These are phyloP conservation scores for Phaeophleospora eucalypticola DNA, from an alignment of 2,329 filamentous ascomycete species.

Conservation along the genomic window DNA sequence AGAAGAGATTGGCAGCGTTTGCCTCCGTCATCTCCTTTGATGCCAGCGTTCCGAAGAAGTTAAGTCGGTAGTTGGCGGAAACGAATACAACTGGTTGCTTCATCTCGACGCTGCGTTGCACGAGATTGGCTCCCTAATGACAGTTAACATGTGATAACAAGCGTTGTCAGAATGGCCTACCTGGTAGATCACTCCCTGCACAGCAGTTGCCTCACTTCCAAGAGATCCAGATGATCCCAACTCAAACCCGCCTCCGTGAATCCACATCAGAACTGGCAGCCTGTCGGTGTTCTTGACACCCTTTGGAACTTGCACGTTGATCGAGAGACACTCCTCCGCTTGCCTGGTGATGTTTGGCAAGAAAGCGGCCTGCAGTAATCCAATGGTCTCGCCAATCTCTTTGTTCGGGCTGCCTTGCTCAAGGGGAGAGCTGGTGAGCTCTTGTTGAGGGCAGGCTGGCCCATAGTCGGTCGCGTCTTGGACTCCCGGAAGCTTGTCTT, in stretches of 20 bases:
- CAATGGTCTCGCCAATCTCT: slow-evolving; percentile 4
- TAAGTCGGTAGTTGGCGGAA: slow-evolving; percentile 54
- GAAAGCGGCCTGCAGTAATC: slow-evolving; percentile 9
- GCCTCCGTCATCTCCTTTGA: slow-evolving; percentile 49
- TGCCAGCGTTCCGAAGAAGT: slow-evolving; percentile 64
- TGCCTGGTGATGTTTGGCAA: slow-evolving; percentile 3
- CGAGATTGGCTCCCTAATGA: slow-evolving; percentile 25
- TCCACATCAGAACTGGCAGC: neutral
- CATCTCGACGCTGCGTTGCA: slow-evolving; percentile 13
- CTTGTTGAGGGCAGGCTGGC: slow-evolving; percentile 10
- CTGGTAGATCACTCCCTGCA: slow-evolving; percentile 21
- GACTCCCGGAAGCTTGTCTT: slow-evolving; percentile 6
- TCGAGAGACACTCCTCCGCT: slow-evolving; percentile 54
- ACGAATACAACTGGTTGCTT: slow-evolving; percentile 18
- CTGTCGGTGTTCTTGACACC: slow-evolving; percentile 2
- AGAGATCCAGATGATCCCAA: slow-evolving; percentile 28
- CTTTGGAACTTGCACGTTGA: slow-evolving; percentile 46
- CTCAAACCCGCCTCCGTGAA: slow-evolving; percentile 38
- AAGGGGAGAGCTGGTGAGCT: neutral
- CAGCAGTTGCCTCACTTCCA: slow-evolving; percentile 3
- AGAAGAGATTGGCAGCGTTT: slow-evolving; percentile 46
- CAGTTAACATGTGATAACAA: too few species aligned
- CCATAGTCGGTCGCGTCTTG: slow-evolving; percentile 11
- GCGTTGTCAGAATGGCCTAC: slow-evolving; percentile 25
- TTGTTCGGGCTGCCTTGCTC: slow-evolving; percentile 7